Evolutionary conservation across 1,284 basidiomycete species (phyloP), one percentile per base, ranked within the genome.

Genomic region (Tilletia horrida): DNA sequence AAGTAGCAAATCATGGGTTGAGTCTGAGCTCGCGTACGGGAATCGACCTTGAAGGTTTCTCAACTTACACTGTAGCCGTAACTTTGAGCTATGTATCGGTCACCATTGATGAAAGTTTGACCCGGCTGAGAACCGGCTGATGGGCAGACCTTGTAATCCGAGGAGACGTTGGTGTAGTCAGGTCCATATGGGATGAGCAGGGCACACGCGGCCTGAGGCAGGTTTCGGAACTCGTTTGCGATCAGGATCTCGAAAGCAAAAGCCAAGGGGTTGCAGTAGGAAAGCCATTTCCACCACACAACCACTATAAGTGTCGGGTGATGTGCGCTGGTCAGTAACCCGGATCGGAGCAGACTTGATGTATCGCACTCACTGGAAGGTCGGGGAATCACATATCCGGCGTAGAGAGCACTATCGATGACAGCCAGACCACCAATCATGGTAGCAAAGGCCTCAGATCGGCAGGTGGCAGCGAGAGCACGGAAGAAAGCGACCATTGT

Each of bases 401-500:
- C 67, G 55, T 78, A 79, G 7, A 78, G 65, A 1, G 72, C 71
- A 1, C 71, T 62, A 50, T 74, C 76, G 35, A 73, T 73, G 64
- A 79, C 66, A 18, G 69, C 70, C 0, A 79, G 65, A 67, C 74
- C 77, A 23, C 70, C 71, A 9, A 78, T 16, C 72, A 76, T 73
- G 14, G 76, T 76, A 0, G 77, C 76, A 18, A 71, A 55, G 0
- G 71, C 67, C 35, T 73, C 70, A n/a, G 68, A 67, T 16, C 69
- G 67, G 63, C 67, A 72, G 2, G 69, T 11, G 13, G 70, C 69
- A 1, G 75, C 72, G 2, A 79, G 47, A 35, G 66, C 62, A n/a
- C 75, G 69, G 75, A 79, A 79, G 68, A 76, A 73, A 13, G 75
- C 70, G 18, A 76, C 75, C 74, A 79, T 76, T 27, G 72, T 75